Percentiles rank a stretch among this genome's conserved stretches.
These are phyloP conservation scores for Teratosphaeria viscida DNA, from an alignment of 2,329 filamentous ascomycete genomes.

Conservation along the genomic window DNA sequence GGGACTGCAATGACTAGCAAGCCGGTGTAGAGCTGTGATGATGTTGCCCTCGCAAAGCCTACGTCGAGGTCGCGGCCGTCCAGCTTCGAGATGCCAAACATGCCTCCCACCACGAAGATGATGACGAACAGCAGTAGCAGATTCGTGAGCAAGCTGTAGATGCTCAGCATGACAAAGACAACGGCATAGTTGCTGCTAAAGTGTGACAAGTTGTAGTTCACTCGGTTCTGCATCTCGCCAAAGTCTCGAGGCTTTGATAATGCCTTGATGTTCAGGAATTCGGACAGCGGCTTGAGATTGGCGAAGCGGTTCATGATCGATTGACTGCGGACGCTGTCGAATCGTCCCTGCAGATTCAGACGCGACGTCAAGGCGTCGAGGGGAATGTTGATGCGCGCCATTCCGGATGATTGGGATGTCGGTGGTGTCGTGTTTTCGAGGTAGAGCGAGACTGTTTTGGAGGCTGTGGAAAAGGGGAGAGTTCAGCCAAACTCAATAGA, in stretches of 20 bases:
- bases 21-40: slow-evolving; percentile 87
- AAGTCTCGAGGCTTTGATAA: slow-evolving; percentile 92
- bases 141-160: slow-evolving; percentile 92
- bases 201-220: slow-evolving; percentile 95
- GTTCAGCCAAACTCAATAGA: background rate
- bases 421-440: background rate
- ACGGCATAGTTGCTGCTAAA: slow-evolving; percentile 98
- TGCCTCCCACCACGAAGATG: slow-evolving; percentile 70
- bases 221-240: slow-evolving; percentile 73
- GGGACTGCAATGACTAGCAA: slow-evolving; percentile 76
- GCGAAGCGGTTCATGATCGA: slow-evolving; percentile 74
- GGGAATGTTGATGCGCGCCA: slow-evolving; percentile 72
- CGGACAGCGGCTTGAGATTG: slow-evolving; percentile 80
- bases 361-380: slow-evolving; percentile 84
- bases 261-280: slow-evolving; percentile 95
- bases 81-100: slow-evolving; percentile 86
- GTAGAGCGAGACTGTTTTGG: background rate
- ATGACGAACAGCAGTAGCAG: slow-evolving; percentile 82
- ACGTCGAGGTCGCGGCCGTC: slow-evolving; percentile 81
- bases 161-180: slow-evolving; percentile 86
- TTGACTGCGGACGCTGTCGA: slow-evolving; percentile 70
- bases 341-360: slow-evolving; percentile 75
- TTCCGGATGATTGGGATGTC: slow-evolving; percentile 4
- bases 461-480: background rate
- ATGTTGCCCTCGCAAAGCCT: slow-evolving; percentile 69